Base-by-base conservation (phyloP, 768 basidiomycete species). In the Austroboletus eburneus region DNA sequence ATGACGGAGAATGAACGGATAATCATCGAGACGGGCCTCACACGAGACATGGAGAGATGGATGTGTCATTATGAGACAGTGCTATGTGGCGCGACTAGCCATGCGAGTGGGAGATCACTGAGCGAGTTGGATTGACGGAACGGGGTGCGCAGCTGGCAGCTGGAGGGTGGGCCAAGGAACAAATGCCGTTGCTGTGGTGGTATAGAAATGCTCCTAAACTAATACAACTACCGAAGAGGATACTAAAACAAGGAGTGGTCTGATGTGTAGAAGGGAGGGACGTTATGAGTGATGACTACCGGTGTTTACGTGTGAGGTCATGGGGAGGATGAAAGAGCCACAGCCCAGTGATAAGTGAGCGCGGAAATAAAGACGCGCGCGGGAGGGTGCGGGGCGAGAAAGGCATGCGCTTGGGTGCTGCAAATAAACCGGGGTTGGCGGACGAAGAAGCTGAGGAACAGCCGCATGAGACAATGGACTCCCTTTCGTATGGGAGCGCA, bases 271-370 rank as follows among this genome's bases (percentile, higher is more conserved):
- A 50, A 44, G 49, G 43, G 39, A 48, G 43, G 42, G 34, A 29
- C 30, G n/a, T 30, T 37, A 44, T 42, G 42, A 41, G 42, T 18
- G 35, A 55, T 39, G 39, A 35, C 33, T 16, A 58, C 56, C 59
- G 59, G 61, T 41, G 46, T 57, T 61, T 61, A 63, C 61, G 59
- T 61, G 57, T 59, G 49, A 46, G 58, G 33, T 45, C 38, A 33
- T 50, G 14, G 9, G 12, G 12, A 6, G 27, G 27, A 27, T 27
- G 30, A 49, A 57, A 42, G 54, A 43, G 39, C 34, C 46, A 43
- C 47, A 47, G 44, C 42, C 40, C 24, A 34, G 48, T 32, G 48
- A 33, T 48, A 39, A 39, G 14, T 51, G n/a, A 57, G 46, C 42
- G 57, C 61, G 50, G 60, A 57, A 61, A 61, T 61, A 57, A 51